Conservation (phyloP, 352 stramenopile genomes). For the Blastocystis sp. region DNA sequence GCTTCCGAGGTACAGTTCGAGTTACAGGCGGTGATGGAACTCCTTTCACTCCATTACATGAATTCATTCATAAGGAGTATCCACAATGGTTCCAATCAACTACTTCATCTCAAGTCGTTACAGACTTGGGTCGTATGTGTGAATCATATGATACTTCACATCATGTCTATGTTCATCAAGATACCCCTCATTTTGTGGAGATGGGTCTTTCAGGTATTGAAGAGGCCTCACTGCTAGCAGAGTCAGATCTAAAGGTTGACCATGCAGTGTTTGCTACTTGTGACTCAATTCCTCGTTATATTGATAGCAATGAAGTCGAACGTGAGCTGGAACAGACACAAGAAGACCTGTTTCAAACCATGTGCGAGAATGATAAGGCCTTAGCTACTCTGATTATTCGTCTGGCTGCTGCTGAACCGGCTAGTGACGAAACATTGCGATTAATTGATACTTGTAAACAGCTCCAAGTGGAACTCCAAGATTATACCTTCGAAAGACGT, state of each 20-base stretch:
- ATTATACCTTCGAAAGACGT: slow-evolving; percentile 7
- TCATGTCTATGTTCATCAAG: background rate
- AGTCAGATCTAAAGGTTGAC: background rate
- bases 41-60: background rate
- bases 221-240: background rate
- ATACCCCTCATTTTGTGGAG: slow-evolving; percentile 23
- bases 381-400: background rate
- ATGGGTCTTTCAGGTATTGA: too few relatives aligned
- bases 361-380: background rate
- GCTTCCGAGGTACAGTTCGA: background rate
- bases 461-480: background rate
- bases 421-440: background rate
- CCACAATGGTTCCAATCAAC: background rate
- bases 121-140: background rate
- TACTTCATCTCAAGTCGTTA: background rate
- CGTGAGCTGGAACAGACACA: background rate
- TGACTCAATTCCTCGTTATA: too few relatives aligned
- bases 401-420: background rate
- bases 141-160: background rate
- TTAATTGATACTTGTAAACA: background rate
- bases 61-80: background rate
- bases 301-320: slow-evolving; percentile 32
- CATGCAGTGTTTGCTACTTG: background rate
- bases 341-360: background rate
- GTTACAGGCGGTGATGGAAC: background rate